Conservation (phyloP, 352 stramenopile genomes). For the Phytophthora hibernalis region DNA sequence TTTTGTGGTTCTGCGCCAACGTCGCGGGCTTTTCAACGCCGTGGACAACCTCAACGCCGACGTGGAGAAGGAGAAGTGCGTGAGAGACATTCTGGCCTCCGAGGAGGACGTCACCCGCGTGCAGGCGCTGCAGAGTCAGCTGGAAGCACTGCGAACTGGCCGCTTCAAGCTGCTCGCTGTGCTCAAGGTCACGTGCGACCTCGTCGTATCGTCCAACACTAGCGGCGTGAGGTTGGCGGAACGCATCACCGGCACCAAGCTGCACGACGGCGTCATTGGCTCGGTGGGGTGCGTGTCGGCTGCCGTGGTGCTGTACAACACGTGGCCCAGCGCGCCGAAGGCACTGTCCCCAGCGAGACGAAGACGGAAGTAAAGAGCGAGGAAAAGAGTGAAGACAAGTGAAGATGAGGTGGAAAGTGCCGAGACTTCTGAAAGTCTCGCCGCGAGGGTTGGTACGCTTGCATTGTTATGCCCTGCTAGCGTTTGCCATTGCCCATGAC, state of each 20-base stretch:
- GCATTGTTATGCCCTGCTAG: constrained; percentile 6
- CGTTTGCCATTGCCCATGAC: background rate
- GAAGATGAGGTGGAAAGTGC: background rate
- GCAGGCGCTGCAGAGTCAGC: constrained; percentile 57
- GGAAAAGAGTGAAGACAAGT: constrained; percentile 22
- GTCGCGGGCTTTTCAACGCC: constrained; percentile 80
- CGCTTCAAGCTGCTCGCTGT: constrained; percentile 83
- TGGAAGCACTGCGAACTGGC: constrained; percentile 61
- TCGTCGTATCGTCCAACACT: constrained; percentile 90
- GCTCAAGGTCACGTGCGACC: constrained; percentile 86
- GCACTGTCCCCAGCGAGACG: constrained; percentile 19
- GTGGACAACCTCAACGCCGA: constrained; percentile 78
- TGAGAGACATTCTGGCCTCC: constrained; percentile 71
- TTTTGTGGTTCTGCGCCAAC: constrained; percentile 89
- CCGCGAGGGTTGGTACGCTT: constrained; percentile 10
- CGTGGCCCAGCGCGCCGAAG: constrained; percentile 65
- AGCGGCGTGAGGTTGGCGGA: constrained; percentile 77
- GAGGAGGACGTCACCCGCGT: constrained; percentile 72
- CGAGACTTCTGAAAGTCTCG: no score
- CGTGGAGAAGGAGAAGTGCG: constrained; percentile 83
- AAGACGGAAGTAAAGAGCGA: constrained; percentile 19
- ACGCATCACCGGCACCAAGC: constrained; percentile 78
- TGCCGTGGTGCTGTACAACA: constrained; percentile 86
- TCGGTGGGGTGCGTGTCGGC: constrained; percentile 82
- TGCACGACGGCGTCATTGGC: constrained; percentile 88